Evolutionary conservation across 2,329 filamentous ascomycete species (phyloP).

Genomic region (Diaporthe amygdali): DNA sequence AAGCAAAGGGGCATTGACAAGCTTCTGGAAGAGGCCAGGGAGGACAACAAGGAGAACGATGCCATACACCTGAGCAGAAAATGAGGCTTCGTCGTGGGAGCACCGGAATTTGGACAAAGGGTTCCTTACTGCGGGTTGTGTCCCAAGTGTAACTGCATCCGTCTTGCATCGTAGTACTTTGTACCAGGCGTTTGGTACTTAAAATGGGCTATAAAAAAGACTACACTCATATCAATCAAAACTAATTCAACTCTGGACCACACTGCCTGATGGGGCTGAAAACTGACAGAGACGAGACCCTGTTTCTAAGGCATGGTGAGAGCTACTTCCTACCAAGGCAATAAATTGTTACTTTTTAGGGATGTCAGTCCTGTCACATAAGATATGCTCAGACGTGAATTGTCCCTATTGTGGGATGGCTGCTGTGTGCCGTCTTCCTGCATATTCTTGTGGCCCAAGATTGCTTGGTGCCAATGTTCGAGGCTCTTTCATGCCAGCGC

Average conservation of each 20-base stretch:
- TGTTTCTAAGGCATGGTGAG: no score
- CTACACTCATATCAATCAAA: not conserved
- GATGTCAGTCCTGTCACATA: no score
- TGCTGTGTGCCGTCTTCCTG: not conserved
- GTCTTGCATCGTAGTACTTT: not conserved
- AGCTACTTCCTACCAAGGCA: no score
- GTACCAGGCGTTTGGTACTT: not conserved
- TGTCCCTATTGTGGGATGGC: not conserved
- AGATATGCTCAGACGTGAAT: not conserved
- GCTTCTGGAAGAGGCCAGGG: conserved; percentile 88
- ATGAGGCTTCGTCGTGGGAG: conserved; percentile 25
- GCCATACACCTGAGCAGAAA: conserved; percentile 65
- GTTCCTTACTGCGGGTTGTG: not conserved
- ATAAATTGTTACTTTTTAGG: no score
- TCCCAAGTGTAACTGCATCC: not conserved
- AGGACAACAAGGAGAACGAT: conserved; percentile 89
- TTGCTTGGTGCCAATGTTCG: not conserved
- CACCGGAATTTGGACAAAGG: not conserved
- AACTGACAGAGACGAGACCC: no score
- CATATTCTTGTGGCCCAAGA: not conserved
- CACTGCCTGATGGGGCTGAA: no score
- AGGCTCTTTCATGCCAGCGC: no score
- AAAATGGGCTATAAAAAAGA: not conserved
- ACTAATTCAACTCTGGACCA: not conserved
- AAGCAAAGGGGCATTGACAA: conserved; percentile 91